These are phyloP conservation scores for Solanum chilense DNA, from an alignment of 257 asterid genomes.

Conservation along the genomic window DNA sequence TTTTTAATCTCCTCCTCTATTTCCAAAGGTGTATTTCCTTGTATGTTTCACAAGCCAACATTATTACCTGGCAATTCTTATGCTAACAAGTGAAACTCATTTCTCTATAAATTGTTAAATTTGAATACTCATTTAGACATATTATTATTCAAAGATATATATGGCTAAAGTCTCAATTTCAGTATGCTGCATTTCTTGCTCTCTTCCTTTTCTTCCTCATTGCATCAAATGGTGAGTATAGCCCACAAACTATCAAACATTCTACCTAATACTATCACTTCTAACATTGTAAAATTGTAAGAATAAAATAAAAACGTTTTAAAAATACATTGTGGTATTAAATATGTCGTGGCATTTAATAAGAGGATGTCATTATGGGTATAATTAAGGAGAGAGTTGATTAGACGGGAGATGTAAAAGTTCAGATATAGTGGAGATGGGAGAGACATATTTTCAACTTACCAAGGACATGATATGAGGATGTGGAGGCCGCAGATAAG, in stretches of 20 bases:
- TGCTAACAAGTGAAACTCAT: background rate
- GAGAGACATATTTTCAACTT: too few species aligned
- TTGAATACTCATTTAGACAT: too few species aligned
- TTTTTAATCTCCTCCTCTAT: background rate
- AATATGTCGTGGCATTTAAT: background rate
- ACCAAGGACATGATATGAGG: too few species aligned
- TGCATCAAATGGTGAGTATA: background rate
- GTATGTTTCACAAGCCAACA: background rate
- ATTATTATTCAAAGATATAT: too few species aligned
- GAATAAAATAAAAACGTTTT: background rate
- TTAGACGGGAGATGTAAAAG: background rate
- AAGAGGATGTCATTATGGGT: background rate
- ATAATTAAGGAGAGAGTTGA: background rate
- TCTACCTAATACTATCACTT: background rate
- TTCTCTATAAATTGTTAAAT: background rate
- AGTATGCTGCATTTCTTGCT: background rate
- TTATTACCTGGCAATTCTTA: too few species aligned
- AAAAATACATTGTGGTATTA: background rate
- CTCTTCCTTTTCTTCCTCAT: background rate
- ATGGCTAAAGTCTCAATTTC: background rate
- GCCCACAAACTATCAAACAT: background rate
- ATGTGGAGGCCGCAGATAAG: background rate
- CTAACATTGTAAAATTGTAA: too few species aligned
- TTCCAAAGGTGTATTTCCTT: background rate
- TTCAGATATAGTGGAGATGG: background rate